phyloP scores from a whole-genome alignment of 225 moss, liverwort and hornwort genomes.

The Neckera pumila region DNA sequence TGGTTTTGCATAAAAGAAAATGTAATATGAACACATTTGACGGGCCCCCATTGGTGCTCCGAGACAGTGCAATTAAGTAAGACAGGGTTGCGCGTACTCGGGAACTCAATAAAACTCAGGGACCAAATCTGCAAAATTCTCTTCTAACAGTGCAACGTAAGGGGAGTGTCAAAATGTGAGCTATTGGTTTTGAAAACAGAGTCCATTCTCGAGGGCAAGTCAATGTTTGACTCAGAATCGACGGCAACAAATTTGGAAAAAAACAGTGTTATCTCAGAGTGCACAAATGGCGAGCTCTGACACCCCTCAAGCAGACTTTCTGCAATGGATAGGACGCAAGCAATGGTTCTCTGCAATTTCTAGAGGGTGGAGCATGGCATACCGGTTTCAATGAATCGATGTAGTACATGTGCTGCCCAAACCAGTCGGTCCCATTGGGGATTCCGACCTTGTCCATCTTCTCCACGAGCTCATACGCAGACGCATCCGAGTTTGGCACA shows the following conservation, averaged over 20 bases:
- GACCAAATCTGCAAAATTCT: not conserved
- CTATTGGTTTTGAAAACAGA: not conserved
- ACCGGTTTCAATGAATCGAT: slow-evolving; percentile 31
- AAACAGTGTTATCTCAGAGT: not conserved
- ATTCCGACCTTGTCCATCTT: slow-evolving; percentile 38
- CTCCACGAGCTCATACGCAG: slow-evolving; percentile 18
- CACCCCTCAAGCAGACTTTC: not conserved
- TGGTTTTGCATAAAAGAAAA: not conserved
- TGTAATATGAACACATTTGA: not conserved
- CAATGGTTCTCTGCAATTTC: not conserved
- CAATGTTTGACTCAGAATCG: not conserved
- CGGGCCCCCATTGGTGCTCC: not conserved
- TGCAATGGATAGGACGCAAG: not conserved
- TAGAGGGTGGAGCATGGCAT: not conserved
- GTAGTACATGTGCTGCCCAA: slow-evolving; percentile 36
- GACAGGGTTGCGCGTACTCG: not conserved
- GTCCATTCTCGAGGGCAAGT: not conserved
- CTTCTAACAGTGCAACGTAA: not conserved
- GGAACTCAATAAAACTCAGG: not conserved
- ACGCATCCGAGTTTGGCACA: not conserved
- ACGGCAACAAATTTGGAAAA: not conserved
- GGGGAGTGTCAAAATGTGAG: not conserved
- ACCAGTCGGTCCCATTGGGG: slow-evolving; percentile 45
- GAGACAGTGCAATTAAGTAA: not conserved
- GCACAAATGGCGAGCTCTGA: not conserved